A percentile compares a stretch with the other conserved stretches of the same genome.
phyloP scores from a whole-genome alignment of 306 rosid species.

The Ormosia emarginata region DNA sequence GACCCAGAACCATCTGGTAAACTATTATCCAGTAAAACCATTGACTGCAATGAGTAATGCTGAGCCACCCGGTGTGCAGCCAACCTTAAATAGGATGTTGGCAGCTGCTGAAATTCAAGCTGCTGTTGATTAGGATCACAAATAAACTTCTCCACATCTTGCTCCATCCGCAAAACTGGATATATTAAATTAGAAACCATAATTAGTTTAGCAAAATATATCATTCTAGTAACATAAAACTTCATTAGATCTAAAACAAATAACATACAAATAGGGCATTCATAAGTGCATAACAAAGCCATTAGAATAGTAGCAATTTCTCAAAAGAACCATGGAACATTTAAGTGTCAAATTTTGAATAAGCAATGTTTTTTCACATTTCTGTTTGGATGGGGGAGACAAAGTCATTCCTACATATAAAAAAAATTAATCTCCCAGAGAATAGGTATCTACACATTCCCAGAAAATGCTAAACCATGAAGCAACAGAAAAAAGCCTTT shows the following conservation, averaged over 20 bases:
- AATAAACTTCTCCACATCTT: conserved; percentile 85
- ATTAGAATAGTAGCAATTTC: conserved; percentile 1
- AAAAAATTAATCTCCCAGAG: not conserved
- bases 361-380: not conserved
- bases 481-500: not conserved
- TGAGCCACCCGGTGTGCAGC: conserved; percentile 99
- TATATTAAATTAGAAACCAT: conserved; percentile 19
- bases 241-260: not conserved
- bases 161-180: conserved; percentile 95
- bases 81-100: conserved; percentile 90
- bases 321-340: not conserved
- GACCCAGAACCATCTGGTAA: conserved; percentile 90
- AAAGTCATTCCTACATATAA: not conserved
- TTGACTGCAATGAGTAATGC: conserved; percentile 87
- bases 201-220: not conserved
- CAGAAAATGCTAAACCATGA: not conserved
- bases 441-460: not conserved
- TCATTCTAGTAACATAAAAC: not conserved
- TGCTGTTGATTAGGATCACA: conserved; percentile 83
- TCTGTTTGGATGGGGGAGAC: not conserved
- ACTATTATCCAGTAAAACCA: conserved; percentile 86
- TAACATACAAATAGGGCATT: not conserved
- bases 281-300: not conserved
- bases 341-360: not conserved
- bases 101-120: conserved; percentile 90